A percentile compares a stretch with the other conserved stretches of the same genome.
Evolutionary conservation across 2,329 filamentous ascomycete genomes (phyloP).

Genomic region (Fusarium agapanthi): DNA sequence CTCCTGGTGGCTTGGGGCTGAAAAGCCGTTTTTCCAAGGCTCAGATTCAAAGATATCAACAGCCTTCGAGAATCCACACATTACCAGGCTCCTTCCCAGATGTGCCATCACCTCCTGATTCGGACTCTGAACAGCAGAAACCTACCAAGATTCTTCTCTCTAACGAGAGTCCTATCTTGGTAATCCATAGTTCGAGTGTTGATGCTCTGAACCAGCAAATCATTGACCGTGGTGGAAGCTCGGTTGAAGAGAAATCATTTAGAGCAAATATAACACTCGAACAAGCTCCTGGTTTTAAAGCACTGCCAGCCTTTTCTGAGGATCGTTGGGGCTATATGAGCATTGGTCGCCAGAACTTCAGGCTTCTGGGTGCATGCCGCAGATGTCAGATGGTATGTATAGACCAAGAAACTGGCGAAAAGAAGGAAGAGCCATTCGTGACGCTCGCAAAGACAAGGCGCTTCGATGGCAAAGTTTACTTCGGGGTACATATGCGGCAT

Average conservation of each 20-base stretch:
- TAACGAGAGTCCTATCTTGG: slow-evolving; percentile 93
- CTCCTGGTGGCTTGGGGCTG: slow-evolving; percentile 67
- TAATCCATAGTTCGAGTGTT: slow-evolving; percentile 82
- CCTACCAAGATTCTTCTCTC: slow-evolving; percentile 75
- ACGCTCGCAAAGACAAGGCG: slow-evolving; percentile 88
- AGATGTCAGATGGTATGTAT: slow-evolving; percentile 97
- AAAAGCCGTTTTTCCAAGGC: slow-evolving; percentile 76
- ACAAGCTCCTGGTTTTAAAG: slow-evolving; percentile 48
- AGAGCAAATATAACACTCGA: slow-evolving; percentile 85
- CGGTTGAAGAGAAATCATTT: slow-evolving; percentile 78
- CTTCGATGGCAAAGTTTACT: slow-evolving; percentile 85
- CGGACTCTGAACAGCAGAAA: slow-evolving; percentile 57
- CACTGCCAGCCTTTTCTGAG: slow-evolving; percentile 74
- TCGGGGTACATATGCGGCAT: slow-evolving; percentile 82
- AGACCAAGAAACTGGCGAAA: slow-evolving; percentile 81
- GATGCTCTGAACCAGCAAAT: slow-evolving; percentile 81
- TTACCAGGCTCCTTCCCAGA: slow-evolving; percentile 65
- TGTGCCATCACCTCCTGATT: slow-evolving; percentile 65
- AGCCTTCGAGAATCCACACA: slow-evolving; percentile 25
- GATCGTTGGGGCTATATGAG: slow-evolving; percentile 77
- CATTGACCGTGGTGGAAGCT: slow-evolving; percentile 65
- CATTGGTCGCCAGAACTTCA: slow-evolving; percentile 71
- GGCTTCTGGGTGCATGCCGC: slow-evolving; percentile 83
- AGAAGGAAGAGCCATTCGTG: slow-evolving; percentile 84
- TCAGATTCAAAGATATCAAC: slow-evolving; percentile 69